Evolutionary conservation across 352 stramenopile species (phyloP).

Genomic region (Pythium angustatum): DNA sequence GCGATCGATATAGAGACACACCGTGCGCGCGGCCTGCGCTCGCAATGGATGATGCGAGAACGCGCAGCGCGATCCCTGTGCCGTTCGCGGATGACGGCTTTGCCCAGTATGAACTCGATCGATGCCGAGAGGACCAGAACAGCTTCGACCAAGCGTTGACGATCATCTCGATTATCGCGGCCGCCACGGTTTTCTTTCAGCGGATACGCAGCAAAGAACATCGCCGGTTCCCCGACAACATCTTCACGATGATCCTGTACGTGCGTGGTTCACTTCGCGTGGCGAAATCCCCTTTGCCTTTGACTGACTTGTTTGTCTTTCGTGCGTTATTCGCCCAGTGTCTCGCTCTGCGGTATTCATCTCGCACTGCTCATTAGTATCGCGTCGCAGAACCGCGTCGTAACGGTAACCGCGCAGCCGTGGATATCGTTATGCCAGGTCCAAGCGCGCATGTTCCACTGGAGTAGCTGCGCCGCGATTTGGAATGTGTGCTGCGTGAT

Average conservation of each 20-base stretch:
- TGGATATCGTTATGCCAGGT: slow-evolving; percentile 32
- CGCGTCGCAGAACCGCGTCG: slow-evolving; percentile 32
- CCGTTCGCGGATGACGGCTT: slow-evolving; percentile 30
- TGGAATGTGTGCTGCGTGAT: slow-evolving; percentile 35
- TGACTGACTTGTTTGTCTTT: too few relatives aligned
- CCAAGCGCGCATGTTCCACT: slow-evolving; percentile 36
- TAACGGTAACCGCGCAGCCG: slow-evolving; percentile 20
- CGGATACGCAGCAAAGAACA: slow-evolving; percentile 34
- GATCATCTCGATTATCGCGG: slow-evolving; percentile 31
- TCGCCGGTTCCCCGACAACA: slow-evolving; percentile 39
- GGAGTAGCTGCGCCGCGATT: slow-evolving; percentile 36
- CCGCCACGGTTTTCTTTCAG: slow-evolving; percentile 28
- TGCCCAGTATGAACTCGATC: slow-evolving; percentile 30
- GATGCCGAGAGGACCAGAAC: slow-evolving; percentile 32
- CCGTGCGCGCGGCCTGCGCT: not conserved
- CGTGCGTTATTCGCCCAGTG: too few relatives aligned
- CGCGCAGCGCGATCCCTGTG: slow-evolving; percentile 4
- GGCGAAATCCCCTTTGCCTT: too few relatives aligned
- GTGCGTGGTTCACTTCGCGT: too few relatives aligned
- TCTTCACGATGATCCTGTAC: slow-evolving; percentile 36
- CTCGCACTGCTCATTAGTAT: slow-evolving; percentile 37
- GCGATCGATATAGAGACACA: not conserved
- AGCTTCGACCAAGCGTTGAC: slow-evolving; percentile 36
- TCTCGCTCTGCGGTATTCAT: slow-evolving; percentile 33
- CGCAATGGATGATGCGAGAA: slow-evolving; percentile 7